Conservation (phyloP, 23 red algal species). For the Chondrus crispus region DNA sequence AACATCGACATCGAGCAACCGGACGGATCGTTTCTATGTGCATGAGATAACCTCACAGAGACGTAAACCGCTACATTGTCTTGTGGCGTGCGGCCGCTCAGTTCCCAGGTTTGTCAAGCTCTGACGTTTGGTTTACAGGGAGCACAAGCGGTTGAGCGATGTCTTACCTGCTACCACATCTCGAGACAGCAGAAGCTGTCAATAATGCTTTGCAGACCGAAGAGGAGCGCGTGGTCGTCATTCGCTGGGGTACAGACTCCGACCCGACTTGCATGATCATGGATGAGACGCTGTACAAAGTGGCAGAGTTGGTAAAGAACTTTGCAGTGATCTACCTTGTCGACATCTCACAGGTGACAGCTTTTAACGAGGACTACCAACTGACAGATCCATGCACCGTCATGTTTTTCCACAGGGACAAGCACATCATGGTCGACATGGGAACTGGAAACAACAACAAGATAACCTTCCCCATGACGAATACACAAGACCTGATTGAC, state of each 20-base stretch:
- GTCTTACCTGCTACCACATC: slow-evolving; percentile 72
- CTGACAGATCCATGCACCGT: slow-evolving; percentile 77
- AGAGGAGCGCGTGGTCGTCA: slow-evolving; percentile 73
- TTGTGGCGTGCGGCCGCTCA: too few relatives aligned
- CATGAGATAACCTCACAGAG: too few relatives aligned
- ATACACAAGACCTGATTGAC: slow-evolving; percentile 84
- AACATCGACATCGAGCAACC: too few relatives aligned
- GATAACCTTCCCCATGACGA: slow-evolving; percentile 80
- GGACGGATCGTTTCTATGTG: too few relatives aligned
- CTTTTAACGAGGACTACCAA: slow-evolving; percentile 79
- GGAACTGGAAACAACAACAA: slow-evolving; percentile 98
- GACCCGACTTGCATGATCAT: slow-evolving; percentile 96
- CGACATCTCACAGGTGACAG: slow-evolving; percentile 71
- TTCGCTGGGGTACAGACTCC: slow-evolving; percentile 87
- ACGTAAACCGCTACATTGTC: too few relatives aligned
- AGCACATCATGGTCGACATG: slow-evolving; percentile 97
- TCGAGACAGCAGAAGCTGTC: slow-evolving; percentile 66
- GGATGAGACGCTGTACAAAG: slow-evolving; percentile 94
- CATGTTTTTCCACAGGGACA: slow-evolving; percentile 97
- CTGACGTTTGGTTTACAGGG: neutral
- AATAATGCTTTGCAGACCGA: slow-evolving; percentile 75
- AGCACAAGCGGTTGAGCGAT: neutral
- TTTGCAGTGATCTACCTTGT: slow-evolving; percentile 95
- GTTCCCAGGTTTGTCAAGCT: too few relatives aligned
- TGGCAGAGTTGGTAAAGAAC: slow-evolving; percentile 88